phyloP scores from a whole-genome alignment of 495 filamentous ascomycete species.

The Usnea hakonensis region DNA sequence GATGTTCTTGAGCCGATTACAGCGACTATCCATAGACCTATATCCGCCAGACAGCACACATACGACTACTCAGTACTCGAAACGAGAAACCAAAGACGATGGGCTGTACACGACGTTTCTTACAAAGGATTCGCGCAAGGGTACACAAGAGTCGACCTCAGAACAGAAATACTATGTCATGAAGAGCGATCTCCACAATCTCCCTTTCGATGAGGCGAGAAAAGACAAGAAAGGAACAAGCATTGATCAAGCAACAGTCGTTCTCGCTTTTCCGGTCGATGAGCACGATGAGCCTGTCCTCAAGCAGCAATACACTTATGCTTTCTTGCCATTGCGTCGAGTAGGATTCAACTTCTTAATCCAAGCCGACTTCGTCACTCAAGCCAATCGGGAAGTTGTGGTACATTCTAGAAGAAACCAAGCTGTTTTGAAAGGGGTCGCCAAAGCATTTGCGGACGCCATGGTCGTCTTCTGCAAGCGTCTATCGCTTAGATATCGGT shows the following conservation, averaged over 20 bases:
- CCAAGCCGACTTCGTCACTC: conserved; percentile 40
- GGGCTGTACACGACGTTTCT: not conserved
- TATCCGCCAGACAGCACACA: not conserved
- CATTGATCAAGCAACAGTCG: conserved; percentile 23
- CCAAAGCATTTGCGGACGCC: conserved; percentile 25
- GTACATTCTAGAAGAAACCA: conserved; percentile 24
- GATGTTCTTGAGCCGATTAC: conserved; percentile 2
- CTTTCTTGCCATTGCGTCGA: conserved; percentile 33
- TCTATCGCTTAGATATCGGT: conserved; percentile 23
- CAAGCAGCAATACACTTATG: conserved; percentile 28
- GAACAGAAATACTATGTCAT: not conserved
- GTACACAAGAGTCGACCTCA: not conserved
- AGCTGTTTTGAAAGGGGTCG: conserved; percentile 19
- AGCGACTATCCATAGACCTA: conserved; percentile 2
- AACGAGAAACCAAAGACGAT: conserved; percentile 2
- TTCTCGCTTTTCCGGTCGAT: conserved; percentile 38
- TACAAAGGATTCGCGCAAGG: not conserved
- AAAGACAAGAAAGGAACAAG: not conserved
- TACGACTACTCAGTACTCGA: not conserved
- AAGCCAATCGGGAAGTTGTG: conserved; percentile 38
- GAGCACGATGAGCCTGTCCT: conserved; percentile 24
- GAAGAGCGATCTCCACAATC: conserved; percentile 2
- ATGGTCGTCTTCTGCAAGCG: conserved; percentile 24
- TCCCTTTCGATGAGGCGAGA: not conserved
- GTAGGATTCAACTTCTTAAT: conserved; percentile 41